A percentile compares a stretch with the other conserved stretches of the same genome.
phyloP scores from a whole-genome alignment of 805 yeast species.

The Yamadazyma scolyti region DNA sequence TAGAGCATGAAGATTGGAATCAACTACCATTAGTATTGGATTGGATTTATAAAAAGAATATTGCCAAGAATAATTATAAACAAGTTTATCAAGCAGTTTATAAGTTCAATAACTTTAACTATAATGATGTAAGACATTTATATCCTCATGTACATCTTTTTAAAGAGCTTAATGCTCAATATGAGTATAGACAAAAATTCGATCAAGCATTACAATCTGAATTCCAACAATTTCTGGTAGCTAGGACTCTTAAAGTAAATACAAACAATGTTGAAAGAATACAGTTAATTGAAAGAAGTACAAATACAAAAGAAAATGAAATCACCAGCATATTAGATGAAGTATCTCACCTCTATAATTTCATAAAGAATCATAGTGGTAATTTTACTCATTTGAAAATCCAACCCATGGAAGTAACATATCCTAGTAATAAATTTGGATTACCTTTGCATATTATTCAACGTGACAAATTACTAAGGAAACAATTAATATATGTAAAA shows the following conservation, averaged over 20 bases:
- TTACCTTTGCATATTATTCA: constrained; percentile 25
- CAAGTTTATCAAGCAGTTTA: constrained; percentile 16
- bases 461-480: constrained; percentile 22
- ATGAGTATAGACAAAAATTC: constrained; percentile 12
- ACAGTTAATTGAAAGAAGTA: constrained; percentile 2
- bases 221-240: constrained; percentile 10
- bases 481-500: constrained; percentile 21
- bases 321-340: constrained; percentile 5
- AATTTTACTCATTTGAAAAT: constrained; percentile 21
- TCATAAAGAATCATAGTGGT: constrained; percentile 16
- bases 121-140: constrained; percentile 16
- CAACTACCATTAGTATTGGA: constrained; percentile 24
- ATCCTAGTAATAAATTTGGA: constrained; percentile 27
- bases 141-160: constrained; percentile 35
- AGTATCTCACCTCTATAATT: constrained; percentile 16
- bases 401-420: constrained; percentile 27
- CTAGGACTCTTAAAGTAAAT: constrained; percentile 10
- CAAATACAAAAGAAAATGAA: constrained; percentile 1
- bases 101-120: constrained; percentile 17
- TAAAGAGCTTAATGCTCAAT: constrained; percentile 10
- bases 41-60: constrained; percentile 18
- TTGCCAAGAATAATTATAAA: constrained; percentile 5
- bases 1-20: constrained; percentile 24
- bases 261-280: neutral
- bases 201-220: constrained; percentile 5